These are phyloP conservation scores for Barbatosphaeria neglecta DNA, from an alignment of 495 filamentous ascomycete species.

Conservation along the genomic window DNA sequence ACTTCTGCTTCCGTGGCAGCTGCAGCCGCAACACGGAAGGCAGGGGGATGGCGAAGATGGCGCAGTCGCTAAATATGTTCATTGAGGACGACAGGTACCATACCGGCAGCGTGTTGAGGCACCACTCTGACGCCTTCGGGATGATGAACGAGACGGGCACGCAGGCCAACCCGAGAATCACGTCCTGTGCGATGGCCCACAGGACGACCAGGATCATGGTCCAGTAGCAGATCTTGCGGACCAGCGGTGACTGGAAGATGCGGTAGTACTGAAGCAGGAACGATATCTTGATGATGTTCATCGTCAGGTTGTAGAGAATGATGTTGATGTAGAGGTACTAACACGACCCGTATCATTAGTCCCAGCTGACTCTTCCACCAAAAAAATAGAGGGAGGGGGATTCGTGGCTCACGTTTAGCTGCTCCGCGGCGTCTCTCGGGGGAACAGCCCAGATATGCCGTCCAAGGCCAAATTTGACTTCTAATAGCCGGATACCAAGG, in stretches of 20 bases:
- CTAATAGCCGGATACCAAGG: too few species aligned
- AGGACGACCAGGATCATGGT: neutral
- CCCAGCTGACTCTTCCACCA: too few species aligned
- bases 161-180: conserved; percentile 1
- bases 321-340: conserved; percentile 7
- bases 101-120: conserved; percentile 1
- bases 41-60: conserved; percentile 15
- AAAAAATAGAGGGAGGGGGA: neutral
- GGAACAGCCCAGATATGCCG: neutral
- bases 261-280: conserved; percentile 9
- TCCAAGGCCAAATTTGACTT: neutral
- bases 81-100: conserved; percentile 11
- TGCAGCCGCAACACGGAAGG: conserved; percentile 11
- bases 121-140: neutral
- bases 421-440: neutral
- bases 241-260: conserved; percentile 3
- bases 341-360: too few species aligned
- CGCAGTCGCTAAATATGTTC: conserved; percentile 13
- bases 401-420: neutral
- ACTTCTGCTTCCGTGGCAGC: conserved; percentile 13
- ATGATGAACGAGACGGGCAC: conserved; percentile 2
- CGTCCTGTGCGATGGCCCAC: neutral
- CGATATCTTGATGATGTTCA: conserved; percentile 7
- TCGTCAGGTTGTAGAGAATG: conserved; percentile 5
- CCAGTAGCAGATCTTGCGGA: conserved; percentile 1